phyloP scores from a whole-genome alignment of 1,284 basidiomycete genomes.

The Ceratobasidium sp. region DNA sequence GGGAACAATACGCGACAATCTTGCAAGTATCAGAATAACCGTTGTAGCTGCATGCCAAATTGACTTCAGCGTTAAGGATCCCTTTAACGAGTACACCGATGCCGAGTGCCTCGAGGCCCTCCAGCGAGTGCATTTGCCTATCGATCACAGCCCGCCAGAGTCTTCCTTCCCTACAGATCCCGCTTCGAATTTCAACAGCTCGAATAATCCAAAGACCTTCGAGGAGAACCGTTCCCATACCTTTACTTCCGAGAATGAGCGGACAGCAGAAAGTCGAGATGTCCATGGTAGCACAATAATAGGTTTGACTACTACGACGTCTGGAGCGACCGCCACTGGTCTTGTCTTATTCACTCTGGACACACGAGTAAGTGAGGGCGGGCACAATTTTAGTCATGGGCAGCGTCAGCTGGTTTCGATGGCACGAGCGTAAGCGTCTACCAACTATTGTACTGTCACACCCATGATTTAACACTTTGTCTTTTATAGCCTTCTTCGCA shows the following conservation, averaged over 20 bases:
- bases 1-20: slow-evolving; percentile 43
- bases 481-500: slow-evolving; percentile 21
- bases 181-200: no score
- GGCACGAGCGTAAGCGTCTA: slow-evolving; percentile 59
- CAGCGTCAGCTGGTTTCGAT: slow-evolving; percentile 87
- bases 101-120: slow-evolving; percentile 74
- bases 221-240: no score
- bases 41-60: no score
- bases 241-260: no score
- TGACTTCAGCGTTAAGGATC: no score
- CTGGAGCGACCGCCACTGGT: slow-evolving; percentile 34
- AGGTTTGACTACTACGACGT: no score
- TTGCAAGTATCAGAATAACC: no score
- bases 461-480: background rate
- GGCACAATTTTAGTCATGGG: slow-evolving; percentile 87
- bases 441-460: background rate
- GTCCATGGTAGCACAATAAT: no score
- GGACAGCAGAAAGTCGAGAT: no score
- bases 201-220: no score
- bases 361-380: slow-evolving; percentile 81
- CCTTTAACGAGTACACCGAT: slow-evolving; percentile 87
- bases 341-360: slow-evolving; percentile 71
- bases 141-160: slow-evolving; percentile 2
- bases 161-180: no score
- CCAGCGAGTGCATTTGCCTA: slow-evolving; percentile 68